Evolutionary conservation across 2,329 filamentous ascomycete species (phyloP).

Genomic region (Colletotrichum neosansevieriae): DNA sequence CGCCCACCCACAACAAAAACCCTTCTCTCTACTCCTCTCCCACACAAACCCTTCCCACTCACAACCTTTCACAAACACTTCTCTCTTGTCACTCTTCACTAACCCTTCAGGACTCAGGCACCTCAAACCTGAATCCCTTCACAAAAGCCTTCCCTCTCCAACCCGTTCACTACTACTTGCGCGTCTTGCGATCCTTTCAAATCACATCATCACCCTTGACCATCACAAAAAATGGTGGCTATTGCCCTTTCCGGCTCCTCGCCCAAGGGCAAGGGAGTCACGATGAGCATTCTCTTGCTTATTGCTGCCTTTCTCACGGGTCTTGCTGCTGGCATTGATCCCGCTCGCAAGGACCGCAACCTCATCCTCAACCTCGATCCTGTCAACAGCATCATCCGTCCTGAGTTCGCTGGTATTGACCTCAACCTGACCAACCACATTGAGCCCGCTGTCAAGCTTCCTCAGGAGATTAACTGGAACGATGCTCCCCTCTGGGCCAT

Average conservation of each 20-base stretch:
- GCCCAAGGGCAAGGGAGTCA: conserved; percentile 4
- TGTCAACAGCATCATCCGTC: neutral
- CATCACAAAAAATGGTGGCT: neutral
- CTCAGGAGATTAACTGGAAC: conserved; percentile 1
- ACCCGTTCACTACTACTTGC: neutral
- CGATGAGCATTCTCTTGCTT: conserved; percentile 7
- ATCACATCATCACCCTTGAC: neutral
- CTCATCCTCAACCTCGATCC: neutral
- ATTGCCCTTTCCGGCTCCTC: neutral
- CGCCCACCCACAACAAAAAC: neutral
- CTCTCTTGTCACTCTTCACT: neutral
- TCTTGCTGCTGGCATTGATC: neutral
- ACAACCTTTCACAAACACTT: neutral
- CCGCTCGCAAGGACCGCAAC: neutral
- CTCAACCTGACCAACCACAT: conserved; percentile 2
- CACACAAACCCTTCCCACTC: conserved; percentile 1
- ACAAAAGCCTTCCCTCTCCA: neutral
- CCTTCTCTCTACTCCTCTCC: neutral
- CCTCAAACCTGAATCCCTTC: conserved; percentile 4
- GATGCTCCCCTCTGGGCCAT: conserved; percentile 24
- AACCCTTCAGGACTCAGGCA: neutral
- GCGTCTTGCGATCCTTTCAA: neutral
- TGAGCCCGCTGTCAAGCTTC: neutral
- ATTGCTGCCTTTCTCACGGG: neutral
- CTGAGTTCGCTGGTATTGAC: neutral